These are phyloP conservation scores for Exophiala calicioides DNA, from an alignment of 2,329 filamentous ascomycete species.

Conservation along the genomic window DNA sequence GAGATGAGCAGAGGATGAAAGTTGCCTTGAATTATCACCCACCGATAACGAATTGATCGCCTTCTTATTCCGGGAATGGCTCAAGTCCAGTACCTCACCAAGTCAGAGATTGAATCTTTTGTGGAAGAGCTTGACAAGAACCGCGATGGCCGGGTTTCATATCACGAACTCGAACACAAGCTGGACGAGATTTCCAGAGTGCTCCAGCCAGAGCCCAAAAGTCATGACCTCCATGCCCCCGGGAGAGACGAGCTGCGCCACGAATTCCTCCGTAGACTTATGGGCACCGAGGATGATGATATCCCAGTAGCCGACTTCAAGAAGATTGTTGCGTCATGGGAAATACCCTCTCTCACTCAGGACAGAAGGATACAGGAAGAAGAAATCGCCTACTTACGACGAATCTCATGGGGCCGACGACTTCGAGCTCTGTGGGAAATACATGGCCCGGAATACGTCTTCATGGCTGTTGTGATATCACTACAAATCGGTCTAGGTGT, in stretches of 20 bases:
- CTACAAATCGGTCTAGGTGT: conserved; percentile 55
- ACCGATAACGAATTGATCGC: too few relatives aligned
- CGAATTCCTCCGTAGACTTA: conserved; percentile 54
- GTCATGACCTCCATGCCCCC: conserved; percentile 48
- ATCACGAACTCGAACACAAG: conserved; percentile 55
- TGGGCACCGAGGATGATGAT: conserved; percentile 36
- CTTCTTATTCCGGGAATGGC: too few relatives aligned
- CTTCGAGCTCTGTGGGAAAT: conserved; percentile 58
- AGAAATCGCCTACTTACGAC: conserved; percentile 50
- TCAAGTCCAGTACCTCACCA: conserved; percentile 37
- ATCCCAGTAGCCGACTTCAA: conserved; percentile 53
- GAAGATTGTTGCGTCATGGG: conserved; percentile 47
- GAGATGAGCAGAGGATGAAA: too few relatives aligned
- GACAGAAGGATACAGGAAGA: conserved; percentile 51
- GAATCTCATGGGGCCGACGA: conserved; percentile 49
- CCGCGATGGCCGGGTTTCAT: conserved; percentile 54
- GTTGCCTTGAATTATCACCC: too few relatives aligned
- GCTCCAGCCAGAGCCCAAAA: conserved; percentile 47
- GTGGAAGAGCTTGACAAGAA: conserved; percentile 56
- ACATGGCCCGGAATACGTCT: conserved; percentile 54
- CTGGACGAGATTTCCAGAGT: conserved; percentile 56
- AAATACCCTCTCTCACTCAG: conserved; percentile 52
- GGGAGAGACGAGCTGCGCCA: conserved; percentile 46
- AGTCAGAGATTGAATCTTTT: conserved; percentile 56
- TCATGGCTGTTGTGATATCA: conserved; percentile 50